These are phyloP conservation scores for Paramecium caudatum DNA, from an alignment of 73 alveolate species.

Conservation along the genomic window DNA sequence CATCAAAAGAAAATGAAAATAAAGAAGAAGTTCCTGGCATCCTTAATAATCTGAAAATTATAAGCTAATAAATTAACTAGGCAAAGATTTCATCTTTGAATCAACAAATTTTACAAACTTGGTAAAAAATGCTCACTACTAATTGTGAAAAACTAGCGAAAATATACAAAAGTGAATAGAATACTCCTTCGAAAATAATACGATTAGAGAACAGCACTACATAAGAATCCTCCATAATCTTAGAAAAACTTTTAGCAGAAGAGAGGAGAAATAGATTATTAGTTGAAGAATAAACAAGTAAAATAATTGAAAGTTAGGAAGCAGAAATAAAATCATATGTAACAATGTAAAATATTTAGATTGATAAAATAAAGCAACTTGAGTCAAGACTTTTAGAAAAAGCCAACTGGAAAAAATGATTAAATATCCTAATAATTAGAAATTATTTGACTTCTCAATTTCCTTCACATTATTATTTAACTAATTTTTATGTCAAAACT, in stretches of 20 bases:
- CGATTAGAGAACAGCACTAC: neutral
- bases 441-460: neutral
- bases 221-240: neutral
- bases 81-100: neutral
- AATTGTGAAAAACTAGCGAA: conserved; percentile 23
- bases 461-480: neutral
- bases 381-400: conserved; percentile 16
- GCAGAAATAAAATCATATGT: conserved; percentile 17
- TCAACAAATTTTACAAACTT: neutral
- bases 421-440: neutral
- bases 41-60: neutral
- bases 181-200: neutral
- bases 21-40: neutral
- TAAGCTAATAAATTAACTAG: neutral
- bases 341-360: neutral
- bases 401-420: conserved; percentile 16
- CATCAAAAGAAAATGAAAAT: neutral
- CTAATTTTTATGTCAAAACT: conserved; percentile 14
- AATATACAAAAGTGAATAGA: neutral
- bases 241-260: conserved; percentile 54
- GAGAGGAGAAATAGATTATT: conserved; percentile 14
- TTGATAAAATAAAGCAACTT: conserved; percentile 7
- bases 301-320: conserved; percentile 46
- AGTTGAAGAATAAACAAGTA: conserved; percentile 55
- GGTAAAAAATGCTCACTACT: neutral